Evolutionary conservation across 805 yeast genomes (phyloP).

Genomic region (Wickerhamomyces alni): DNA sequence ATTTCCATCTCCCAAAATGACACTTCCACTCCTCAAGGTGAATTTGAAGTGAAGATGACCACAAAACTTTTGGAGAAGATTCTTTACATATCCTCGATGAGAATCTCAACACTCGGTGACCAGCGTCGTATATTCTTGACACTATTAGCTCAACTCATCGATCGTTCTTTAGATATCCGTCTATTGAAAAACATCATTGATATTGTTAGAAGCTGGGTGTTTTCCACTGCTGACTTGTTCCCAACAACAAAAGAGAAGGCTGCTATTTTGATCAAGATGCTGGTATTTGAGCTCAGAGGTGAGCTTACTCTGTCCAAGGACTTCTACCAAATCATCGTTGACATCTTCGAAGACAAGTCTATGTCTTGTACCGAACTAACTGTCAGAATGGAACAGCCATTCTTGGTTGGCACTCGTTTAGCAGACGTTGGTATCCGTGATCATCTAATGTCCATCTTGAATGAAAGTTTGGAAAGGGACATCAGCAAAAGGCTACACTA

Average conservation of each 20-base stretch:
- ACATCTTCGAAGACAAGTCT: slow-evolving; percentile 75
- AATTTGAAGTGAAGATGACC: slow-evolving; percentile 75
- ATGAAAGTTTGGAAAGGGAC: slow-evolving; percentile 71
- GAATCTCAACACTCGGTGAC: slow-evolving; percentile 86
- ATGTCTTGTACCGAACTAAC: slow-evolving; percentile 83
- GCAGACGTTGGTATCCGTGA: slow-evolving; percentile 70
- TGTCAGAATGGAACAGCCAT: slow-evolving; percentile 93
- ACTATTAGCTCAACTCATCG: slow-evolving; percentile 82
- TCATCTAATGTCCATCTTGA: slow-evolving; percentile 73
- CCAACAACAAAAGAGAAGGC: slow-evolving; percentile 97
- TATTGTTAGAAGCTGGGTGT: slow-evolving; percentile 86
- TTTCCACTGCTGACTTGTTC: slow-evolving; percentile 72
- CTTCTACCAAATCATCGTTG: slow-evolving; percentile 81
- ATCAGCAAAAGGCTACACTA: slow-evolving; percentile 76
- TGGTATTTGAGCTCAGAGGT: slow-evolving; percentile 84
- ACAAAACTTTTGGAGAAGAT: slow-evolving; percentile 71
- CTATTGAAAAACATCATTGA: slow-evolving; percentile 68
- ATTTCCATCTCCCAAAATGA: slow-evolving; percentile 46
- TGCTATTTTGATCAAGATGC: slow-evolving; percentile 87
- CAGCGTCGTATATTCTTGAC: slow-evolving; percentile 86
- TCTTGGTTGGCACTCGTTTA: slow-evolving; percentile 85
- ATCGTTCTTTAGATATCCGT: slow-evolving; percentile 74
- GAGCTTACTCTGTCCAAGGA: slow-evolving; percentile 72
- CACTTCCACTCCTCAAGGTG: slow-evolving; percentile 32
- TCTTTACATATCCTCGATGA: slow-evolving; percentile 67